These are phyloP conservation scores for Elongisporangium prolatum DNA, from an alignment of 352 stramenopile genomes.

Conservation along the genomic window DNA sequence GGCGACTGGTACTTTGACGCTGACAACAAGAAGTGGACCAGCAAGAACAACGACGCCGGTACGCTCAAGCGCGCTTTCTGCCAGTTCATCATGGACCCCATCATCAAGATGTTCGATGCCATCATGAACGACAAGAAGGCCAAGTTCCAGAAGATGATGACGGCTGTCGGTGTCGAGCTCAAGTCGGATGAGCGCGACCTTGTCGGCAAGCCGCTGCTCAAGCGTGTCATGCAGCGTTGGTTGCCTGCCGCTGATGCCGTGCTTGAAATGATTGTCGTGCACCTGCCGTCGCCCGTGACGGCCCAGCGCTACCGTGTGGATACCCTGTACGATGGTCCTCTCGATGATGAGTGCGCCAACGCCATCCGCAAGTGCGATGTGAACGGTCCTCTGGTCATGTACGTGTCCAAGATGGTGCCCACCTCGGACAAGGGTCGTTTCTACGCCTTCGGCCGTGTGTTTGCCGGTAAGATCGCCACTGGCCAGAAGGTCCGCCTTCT, in stretches of 20 bases:
- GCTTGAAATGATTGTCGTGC: slow-evolving; percentile 99
- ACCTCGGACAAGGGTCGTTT: slow-evolving; percentile 98
- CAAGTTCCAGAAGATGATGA: slow-evolving; percentile 98
- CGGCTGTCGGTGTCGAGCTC: slow-evolving; percentile 96
- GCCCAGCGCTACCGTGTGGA: slow-evolving; percentile 98
- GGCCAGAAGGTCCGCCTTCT: slow-evolving; percentile 99
- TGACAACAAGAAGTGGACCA: slow-evolving; percentile 96
- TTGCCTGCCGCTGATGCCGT: slow-evolving; percentile 97
- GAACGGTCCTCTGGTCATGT: slow-evolving; percentile 98
- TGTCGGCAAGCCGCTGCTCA: slow-evolving; percentile 96
- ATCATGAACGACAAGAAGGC: slow-evolving; percentile 99
- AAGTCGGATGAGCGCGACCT: slow-evolving; percentile 97
- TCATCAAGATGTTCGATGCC: slow-evolving; percentile 99
- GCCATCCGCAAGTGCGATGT: slow-evolving; percentile 99
- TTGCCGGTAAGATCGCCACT: slow-evolving; percentile 98
- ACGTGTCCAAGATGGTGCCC: slow-evolving; percentile 99
- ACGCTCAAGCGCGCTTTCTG: slow-evolving; percentile 98
- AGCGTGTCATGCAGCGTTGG: slow-evolving; percentile 99
- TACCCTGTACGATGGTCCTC: slow-evolving; percentile 97
- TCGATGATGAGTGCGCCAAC: slow-evolving; percentile 96
- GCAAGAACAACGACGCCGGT: slow-evolving; percentile 89
- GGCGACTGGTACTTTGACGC: slow-evolving; percentile 98
- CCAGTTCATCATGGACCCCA: slow-evolving; percentile 99
- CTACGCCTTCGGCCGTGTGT: slow-evolving; percentile 99
- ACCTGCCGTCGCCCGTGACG: slow-evolving; percentile 96